Conservation (phyloP, 2,329 filamentous ascomycete species). For the Cercospora berteroae region DNA sequence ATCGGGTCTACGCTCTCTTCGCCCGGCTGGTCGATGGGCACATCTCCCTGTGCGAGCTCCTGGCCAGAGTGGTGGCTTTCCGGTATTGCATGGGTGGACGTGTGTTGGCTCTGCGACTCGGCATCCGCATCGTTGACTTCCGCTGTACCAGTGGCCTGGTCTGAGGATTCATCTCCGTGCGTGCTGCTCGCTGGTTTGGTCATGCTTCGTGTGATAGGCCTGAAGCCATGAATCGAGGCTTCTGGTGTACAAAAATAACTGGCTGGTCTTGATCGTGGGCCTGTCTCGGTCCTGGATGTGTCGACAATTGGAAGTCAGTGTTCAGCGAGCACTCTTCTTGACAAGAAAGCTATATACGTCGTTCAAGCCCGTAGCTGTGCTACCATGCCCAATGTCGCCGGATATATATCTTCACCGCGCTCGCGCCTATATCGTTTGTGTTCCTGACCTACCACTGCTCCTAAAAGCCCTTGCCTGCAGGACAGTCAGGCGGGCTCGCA, state of each 20-base stretch:
- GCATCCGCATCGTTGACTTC: neutral
- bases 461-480: neutral
- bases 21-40: neutral
- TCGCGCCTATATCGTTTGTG: neutral
- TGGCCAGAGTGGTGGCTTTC: neutral
- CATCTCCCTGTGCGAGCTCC: neutral
- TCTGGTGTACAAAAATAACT: neutral
- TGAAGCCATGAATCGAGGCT: neutral
- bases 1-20: constrained; percentile 11
- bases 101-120: neutral
- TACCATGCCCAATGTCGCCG: neutral
- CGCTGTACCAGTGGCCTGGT: neutral
- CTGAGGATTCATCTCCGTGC: neutral
- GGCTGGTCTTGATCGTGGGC: neutral
- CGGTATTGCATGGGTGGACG: neutral
- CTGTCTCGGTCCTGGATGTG: neutral
- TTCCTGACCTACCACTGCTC: neutral
- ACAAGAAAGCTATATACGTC: neutral
- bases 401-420: neutral
- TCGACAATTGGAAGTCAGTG: neutral
- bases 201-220: neutral
- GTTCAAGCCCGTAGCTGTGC: neutral
- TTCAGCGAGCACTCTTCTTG: neutral
- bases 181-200: neutral
- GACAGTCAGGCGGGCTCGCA: neutral